Percentiles rank a stretch among this genome's conserved stretches.
Conservation (phyloP, 2,329 filamentous ascomycete species). For the Trichophyton verrucosum region DNA sequence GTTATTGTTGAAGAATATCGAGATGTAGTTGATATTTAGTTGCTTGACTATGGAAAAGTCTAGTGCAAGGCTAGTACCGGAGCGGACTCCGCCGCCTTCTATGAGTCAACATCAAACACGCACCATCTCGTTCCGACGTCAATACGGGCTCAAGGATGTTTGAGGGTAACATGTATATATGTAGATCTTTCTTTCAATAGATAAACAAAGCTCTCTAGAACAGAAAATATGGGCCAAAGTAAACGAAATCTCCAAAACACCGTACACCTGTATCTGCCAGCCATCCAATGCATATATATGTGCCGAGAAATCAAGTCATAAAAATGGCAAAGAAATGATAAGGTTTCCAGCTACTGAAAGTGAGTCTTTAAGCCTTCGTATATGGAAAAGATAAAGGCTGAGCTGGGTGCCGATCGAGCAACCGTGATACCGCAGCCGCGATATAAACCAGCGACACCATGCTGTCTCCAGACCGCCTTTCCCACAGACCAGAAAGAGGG, state of each 20-base stretch:
- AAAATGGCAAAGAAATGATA: constrained; percentile 28
- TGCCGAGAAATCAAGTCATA: neutral
- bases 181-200: too few species aligned
- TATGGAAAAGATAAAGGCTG: constrained; percentile 95
- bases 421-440: constrained; percentile 92
- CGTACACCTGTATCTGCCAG: neutral
- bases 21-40: neutral
- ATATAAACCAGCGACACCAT: constrained; percentile 76
- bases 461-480: constrained; percentile 61
- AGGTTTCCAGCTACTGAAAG: constrained; percentile 42
- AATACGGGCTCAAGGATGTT: too few species aligned
- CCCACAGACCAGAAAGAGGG: constrained; percentile 63
- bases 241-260: neutral
- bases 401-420: constrained; percentile 75
- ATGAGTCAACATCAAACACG: too few species aligned
- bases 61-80: too few species aligned
- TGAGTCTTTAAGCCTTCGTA: constrained; percentile 61
- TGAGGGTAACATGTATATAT: too few species aligned
- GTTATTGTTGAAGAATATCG: neutral
- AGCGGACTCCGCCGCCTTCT: too few species aligned
- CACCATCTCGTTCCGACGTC: too few species aligned
- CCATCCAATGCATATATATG: neutral
- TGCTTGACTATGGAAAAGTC: neutral
- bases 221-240: neutral
- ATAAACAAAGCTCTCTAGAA: too few species aligned